Base-by-base conservation (phyloP, 148 eudicot species). In the Silene uniflora region DNA sequence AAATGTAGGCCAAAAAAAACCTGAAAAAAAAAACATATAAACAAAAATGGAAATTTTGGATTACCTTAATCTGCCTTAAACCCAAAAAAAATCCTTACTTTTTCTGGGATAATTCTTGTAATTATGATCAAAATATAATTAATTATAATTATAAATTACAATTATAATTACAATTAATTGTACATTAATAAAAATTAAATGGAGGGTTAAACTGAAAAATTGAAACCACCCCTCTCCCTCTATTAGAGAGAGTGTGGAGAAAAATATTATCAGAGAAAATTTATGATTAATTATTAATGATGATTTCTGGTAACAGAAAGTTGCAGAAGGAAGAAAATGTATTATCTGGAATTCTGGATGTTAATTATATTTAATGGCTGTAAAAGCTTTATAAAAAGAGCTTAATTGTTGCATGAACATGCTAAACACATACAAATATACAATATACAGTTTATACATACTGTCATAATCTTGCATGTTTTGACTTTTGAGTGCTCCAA, bases 11-110 rank as follows among this genome's bases (percentile, higher is more conserved):
- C 61, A n/a, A 72, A 60, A 52, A 63, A 75, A 73, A 21, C 39
- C 73, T 10, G n/a, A 2, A 24, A 5, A 74, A 5, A 74, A 32
- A 35, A 61, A 13, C 1, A 21, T 22, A 58, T 19, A 52, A 23
- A 42, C n/a, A 56, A 69, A 52, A 54, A 54, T 7, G 52, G 80
- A 78, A 76, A 61, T 69, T 77, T 77, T 81, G 70, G 77, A 77
- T 73, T 73, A 62, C 84, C 60, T 81, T 39, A 73, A 81, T 29
- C 6, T 46, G 58, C 18, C 29, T 46, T 52, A 71, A 52, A 67
- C 71, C 62, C 71, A 64, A 62, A 65, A 35, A 29, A 64, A 75
- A 64, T 49, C 35, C 42, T 42, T 71, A 52, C 73, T 71, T 7
- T 16, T 68, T 68, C 72, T 71, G 62, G 62, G 22, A 17, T 11